Percentiles rank a stretch among this genome's conserved stretches.
Conservation (phyloP, 2,329 filamentous ascomycete species). For the Colletotrichum sp. region DNA sequence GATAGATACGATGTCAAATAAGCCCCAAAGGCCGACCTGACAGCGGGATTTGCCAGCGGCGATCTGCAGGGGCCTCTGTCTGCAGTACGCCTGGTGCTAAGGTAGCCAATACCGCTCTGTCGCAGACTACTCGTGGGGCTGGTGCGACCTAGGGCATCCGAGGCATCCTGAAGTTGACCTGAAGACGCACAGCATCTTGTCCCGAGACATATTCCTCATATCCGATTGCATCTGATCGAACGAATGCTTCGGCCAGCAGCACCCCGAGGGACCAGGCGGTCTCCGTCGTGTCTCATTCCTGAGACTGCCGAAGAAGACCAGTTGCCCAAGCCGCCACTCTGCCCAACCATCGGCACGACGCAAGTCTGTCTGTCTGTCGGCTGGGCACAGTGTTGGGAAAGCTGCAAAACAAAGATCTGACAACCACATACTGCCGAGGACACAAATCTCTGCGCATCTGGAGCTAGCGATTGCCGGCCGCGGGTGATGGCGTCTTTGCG, state of each 20-base stretch:
- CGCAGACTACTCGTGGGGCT: background rate
- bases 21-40: background rate
- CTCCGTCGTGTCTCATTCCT: background rate
- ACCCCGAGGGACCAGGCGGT: background rate
- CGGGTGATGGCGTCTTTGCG: background rate
- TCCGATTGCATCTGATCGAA: background rate
- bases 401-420: background rate
- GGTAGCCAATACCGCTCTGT: background rate
- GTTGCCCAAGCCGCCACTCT: background rate
- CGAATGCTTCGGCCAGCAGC: background rate
- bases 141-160: background rate
- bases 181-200: background rate
- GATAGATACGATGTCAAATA: background rate
- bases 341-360: background rate
- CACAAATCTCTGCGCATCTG: background rate
- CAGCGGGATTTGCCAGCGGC: constrained; percentile 1
- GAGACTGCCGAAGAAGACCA: background rate
- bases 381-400: background rate
- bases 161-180: background rate
- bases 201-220: background rate
- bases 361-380: background rate
- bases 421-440: constrained; percentile 2
- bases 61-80: background rate
- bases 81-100: background rate
- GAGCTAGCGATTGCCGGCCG: constrained; percentile 12